Conservation (phyloP, 2,329 filamentous ascomycete species). For the Arthrobotrys iridis region DNA sequence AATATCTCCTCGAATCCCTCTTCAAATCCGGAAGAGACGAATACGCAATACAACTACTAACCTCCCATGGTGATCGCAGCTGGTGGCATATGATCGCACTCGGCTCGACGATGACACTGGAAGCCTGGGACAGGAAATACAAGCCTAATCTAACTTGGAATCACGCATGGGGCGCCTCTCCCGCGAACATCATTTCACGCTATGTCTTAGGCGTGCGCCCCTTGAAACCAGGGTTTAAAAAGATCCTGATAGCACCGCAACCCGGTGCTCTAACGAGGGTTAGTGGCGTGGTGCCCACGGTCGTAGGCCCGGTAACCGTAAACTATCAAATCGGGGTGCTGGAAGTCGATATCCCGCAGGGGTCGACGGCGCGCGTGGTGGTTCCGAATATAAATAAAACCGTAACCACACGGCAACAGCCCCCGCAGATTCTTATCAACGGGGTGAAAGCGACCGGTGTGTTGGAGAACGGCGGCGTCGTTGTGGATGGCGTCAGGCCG, state of each 20-base stretch:
- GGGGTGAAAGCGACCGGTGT: background rate
- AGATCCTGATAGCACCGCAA: conserved; percentile 22
- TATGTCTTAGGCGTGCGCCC: conserved; percentile 21
- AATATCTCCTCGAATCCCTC: conserved; percentile 24
- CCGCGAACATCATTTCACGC: conserved; percentile 29
- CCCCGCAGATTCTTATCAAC: background rate
- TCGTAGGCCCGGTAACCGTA: background rate
- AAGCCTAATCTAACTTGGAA: conserved; percentile 28
- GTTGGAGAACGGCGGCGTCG: background rate
- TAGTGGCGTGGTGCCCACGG: background rate
- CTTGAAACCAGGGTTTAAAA: conserved; percentile 11
- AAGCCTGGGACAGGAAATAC: conserved; percentile 26
- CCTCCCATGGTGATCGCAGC: background rate
- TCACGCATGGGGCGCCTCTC: conserved; percentile 24
- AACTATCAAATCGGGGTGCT: background rate
- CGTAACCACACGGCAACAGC: background rate
- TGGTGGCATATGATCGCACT: conserved; percentile 24
- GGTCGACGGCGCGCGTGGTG: conserved; percentile 1
- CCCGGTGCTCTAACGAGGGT: background rate
- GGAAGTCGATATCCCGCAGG: background rate
- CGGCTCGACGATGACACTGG: conserved; percentile 26
- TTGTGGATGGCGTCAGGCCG: background rate
- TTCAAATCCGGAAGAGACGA: conserved; percentile 9
- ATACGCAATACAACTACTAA: conserved; percentile 15
- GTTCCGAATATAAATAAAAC: background rate